Percentiles rank a stretch among this genome's conserved stretches.
phyloP scores from a whole-genome alignment of 2,329 filamentous ascomycete species.

The Ceratocystis albifundus region DNA sequence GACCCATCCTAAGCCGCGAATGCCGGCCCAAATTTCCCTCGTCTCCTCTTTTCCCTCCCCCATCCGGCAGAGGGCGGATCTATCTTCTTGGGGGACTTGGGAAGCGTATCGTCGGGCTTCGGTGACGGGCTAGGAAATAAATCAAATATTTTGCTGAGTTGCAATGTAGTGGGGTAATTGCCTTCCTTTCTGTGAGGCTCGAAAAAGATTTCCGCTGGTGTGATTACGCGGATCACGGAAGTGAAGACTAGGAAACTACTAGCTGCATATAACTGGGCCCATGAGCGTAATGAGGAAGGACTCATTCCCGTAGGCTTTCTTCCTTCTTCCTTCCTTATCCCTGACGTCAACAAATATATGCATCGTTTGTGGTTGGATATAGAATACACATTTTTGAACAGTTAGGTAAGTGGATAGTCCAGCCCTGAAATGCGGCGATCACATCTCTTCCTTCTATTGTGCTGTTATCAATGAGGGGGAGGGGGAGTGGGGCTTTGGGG shows the following conservation, averaged over 20 bases:
- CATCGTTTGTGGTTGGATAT: not conserved
- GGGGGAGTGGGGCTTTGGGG: too few species aligned
- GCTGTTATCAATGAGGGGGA: too few species aligned
- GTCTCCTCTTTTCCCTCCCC: not conserved
- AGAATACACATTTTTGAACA: too few species aligned
- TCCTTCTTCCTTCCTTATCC: constrained; percentile 4
- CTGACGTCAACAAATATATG: not conserved
- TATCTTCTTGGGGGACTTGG: too few species aligned
- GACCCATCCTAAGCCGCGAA: not conserved
- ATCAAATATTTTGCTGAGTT: not conserved
- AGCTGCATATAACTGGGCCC: not conserved
- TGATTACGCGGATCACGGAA: constrained; percentile 3
- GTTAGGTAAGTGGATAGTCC: too few species aligned
- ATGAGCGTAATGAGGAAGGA: not conserved
- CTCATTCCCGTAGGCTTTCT: not conserved
- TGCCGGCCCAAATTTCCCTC: not conserved
- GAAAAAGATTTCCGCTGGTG: not conserved
- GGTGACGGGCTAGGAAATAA: not conserved
- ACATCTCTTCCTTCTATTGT: too few species aligned
- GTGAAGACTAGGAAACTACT: not conserved
- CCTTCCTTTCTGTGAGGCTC: too few species aligned
- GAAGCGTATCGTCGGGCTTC: not conserved
- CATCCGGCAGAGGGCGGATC: not conserved
- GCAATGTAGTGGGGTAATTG: not conserved
- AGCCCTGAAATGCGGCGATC: too few species aligned